These are phyloP conservation scores for Ichthyophthirius multifiliis DNA, from an alignment of 169 alveolate genomes.

Conservation along the genomic window DNA sequence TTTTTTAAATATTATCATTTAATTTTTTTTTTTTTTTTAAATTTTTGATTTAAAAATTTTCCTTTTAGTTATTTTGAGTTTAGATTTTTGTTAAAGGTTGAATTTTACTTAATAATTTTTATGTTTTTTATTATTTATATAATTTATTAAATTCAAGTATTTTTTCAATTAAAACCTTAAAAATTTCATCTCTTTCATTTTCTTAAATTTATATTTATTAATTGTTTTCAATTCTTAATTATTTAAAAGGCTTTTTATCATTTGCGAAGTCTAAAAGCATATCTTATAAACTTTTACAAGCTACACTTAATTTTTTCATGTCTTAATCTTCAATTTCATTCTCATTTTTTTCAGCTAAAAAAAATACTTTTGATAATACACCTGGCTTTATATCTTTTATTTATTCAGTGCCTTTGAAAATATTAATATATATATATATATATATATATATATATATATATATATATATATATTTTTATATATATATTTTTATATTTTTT, in stretches of 20 bases:
- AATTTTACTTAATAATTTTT: no score
- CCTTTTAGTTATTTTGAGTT: no score
- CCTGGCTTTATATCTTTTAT: conserved; percentile 50
- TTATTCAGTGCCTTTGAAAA: conserved; percentile 41
- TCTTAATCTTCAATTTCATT: conserved; percentile 35
- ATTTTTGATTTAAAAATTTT: no score
- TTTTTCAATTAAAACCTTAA: conserved; percentile 31
- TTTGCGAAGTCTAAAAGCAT: conserved; percentile 39
- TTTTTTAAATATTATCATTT: no score
- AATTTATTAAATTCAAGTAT: conserved; percentile 41
- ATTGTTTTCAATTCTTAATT: no score
- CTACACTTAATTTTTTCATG: conserved; percentile 36
- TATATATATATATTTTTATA: no score
- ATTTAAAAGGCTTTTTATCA: conserved; percentile 11
- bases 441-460: no score
- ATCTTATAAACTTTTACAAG: conserved; percentile 42
- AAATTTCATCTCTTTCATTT: conserved; percentile 17
- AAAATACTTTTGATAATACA: conserved; percentile 30
- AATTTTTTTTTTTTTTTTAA: no score
- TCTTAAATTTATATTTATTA: conserved; percentile 18
- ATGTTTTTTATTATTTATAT: no score
- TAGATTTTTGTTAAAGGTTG: no score
- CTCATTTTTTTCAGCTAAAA: conserved; percentile 39
- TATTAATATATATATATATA: no score
- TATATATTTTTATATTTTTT: no score